These are phyloP conservation scores for Ricinus communis DNA, from an alignment of 345 rosid genomes.

Conservation along the genomic window DNA sequence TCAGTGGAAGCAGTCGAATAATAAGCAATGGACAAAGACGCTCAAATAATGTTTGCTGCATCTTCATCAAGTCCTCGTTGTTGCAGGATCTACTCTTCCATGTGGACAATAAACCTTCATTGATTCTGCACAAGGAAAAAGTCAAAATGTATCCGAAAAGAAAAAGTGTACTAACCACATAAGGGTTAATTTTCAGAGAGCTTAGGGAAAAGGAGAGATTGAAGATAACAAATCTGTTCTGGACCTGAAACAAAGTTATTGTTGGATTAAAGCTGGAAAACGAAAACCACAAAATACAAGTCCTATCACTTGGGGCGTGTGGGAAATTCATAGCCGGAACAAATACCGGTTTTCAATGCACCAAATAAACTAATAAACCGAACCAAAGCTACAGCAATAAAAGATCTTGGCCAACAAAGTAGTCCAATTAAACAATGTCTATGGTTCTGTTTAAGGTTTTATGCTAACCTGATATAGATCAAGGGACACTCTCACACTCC, in stretches of 20 bases:
- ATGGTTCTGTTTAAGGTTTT: too few species aligned
- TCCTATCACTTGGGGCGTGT: too few species aligned
- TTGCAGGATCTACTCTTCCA: conserved; percentile 35
- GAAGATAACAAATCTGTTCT: not conserved
- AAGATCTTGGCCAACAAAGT: too few species aligned
- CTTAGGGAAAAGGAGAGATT: not conserved
- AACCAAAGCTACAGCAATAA: too few species aligned
- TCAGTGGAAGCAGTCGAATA: conserved; percentile 75
- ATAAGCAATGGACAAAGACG: conserved; percentile 86
- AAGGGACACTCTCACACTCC: too few species aligned
- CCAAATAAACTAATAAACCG: too few species aligned
- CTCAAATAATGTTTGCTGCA: conserved; percentile 60
- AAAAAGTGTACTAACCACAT: not conserved
- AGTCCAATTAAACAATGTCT: too few species aligned
- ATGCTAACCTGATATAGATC: too few species aligned
- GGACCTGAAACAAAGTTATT: not conserved
- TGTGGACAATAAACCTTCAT: conserved; percentile 33
- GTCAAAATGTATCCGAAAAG: not conserved
- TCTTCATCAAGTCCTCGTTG: conserved; percentile 31
- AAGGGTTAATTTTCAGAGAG: not conserved
- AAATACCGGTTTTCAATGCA: too few species aligned
- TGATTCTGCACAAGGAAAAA: conserved; percentile 35
- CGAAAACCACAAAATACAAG: too few species aligned
- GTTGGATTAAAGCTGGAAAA: not conserved
- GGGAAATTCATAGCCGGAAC: too few species aligned